Conservation (phyloP, 352 stramenopile species). For the Blastocystis hominis region DNA sequence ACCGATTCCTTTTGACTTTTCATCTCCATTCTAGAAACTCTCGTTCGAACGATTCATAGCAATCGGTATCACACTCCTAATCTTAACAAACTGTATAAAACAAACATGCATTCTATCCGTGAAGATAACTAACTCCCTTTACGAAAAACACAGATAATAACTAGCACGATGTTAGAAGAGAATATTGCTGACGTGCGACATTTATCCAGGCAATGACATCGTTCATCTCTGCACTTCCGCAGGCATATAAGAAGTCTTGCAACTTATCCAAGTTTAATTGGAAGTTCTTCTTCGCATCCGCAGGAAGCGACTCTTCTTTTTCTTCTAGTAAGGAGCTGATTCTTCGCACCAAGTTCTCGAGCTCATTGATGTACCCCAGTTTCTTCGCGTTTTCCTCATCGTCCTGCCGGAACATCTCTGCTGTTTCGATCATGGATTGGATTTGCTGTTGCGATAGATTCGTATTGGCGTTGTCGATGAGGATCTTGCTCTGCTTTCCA, state of each 20-base stretch:
- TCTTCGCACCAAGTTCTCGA: conserved; percentile 79
- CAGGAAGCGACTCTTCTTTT: conserved; percentile 70
- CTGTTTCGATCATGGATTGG: conserved; percentile 79
- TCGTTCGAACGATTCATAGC: no score
- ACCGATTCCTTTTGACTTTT: no score
- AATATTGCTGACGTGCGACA: not conserved
- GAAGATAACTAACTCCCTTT: not conserved
- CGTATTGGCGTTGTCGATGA: conserved; percentile 84
- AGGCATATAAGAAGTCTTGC: conserved; percentile 29
- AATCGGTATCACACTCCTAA: no score
- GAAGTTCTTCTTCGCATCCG: conserved; percentile 69
- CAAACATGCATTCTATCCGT: not conserved
- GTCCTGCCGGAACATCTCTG: conserved; percentile 79
- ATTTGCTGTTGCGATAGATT: conserved; percentile 80
- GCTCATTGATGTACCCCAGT: conserved; percentile 72
- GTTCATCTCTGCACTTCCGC: not conserved
- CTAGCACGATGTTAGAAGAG: not conserved
- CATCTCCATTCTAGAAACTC: no score
- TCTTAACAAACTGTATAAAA: not conserved
- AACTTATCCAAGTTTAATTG: conserved; percentile 64
- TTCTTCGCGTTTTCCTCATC: conserved; percentile 70
- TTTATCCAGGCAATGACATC: conserved; percentile 4
- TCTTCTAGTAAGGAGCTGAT: conserved; percentile 73
- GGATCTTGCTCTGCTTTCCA: conserved; percentile 83
- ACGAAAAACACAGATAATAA: not conserved